Evolutionary conservation across 257 asterid genomes (phyloP).

Genomic region (Solanum ossicruentum): DNA sequence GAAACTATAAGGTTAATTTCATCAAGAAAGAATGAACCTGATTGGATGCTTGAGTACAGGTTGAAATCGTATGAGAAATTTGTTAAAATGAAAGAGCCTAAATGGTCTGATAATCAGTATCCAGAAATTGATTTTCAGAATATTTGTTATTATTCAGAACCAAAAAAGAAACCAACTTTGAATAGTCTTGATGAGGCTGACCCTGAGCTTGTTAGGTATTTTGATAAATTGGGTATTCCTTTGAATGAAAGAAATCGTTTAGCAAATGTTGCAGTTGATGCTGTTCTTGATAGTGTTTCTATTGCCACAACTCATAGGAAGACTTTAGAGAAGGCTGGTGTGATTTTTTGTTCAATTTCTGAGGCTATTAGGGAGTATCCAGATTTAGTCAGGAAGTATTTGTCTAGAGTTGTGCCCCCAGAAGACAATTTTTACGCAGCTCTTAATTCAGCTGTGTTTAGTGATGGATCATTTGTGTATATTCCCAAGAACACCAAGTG

Average conservation of each 20-base stretch:
- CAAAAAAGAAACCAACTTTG: constrained; percentile 77
- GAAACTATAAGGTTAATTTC: constrained; percentile 80
- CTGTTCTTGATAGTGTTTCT: constrained; percentile 88
- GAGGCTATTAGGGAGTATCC: constrained; percentile 89
- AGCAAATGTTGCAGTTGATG: constrained; percentile 96
- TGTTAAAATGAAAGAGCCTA: constrained; percentile 60
- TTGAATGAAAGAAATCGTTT: constrained; percentile 74
- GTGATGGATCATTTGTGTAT: constrained; percentile 96
- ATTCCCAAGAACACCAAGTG: constrained; percentile 75
- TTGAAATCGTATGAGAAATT: constrained; percentile 68
- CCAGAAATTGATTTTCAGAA: constrained; percentile 66
- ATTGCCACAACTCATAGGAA: constrained; percentile 88
- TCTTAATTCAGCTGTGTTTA: constrained; percentile 82
- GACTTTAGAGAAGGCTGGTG: constrained; percentile 75
- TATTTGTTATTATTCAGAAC: constrained; percentile 75
- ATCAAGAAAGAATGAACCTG: constrained; percentile 52
- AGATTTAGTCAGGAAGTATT: constrained; percentile 55
- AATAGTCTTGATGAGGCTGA: constrained; percentile 84
- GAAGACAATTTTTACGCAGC: constrained; percentile 86
- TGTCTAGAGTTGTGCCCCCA: constrained; percentile 79
- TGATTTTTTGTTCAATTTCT: constrained; percentile 87
- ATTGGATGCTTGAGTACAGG: constrained; percentile 87
- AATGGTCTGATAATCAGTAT: constrained; percentile 84
- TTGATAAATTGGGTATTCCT: constrained; percentile 81
- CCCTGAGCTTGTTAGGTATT: constrained; percentile 72